A percentile compares a stretch with the other conserved stretches of the same genome.
Conservation (phyloP, 331 rosid species). For the Ulmus americana region DNA sequence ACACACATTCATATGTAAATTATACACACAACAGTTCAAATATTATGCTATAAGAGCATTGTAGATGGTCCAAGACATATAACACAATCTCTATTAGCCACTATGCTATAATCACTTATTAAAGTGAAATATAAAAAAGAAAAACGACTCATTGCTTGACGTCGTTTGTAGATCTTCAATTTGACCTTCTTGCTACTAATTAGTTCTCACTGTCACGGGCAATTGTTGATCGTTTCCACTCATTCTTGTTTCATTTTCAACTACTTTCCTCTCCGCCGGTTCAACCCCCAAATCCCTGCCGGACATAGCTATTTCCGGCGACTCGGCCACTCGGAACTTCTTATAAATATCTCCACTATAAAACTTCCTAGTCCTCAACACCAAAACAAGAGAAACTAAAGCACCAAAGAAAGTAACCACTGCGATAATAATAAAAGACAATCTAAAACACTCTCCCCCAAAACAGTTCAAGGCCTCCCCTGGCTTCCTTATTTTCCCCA, state of each 20-base stretch:
- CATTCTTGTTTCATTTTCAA: not conserved
- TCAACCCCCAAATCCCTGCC: slow-evolving; percentile 15
- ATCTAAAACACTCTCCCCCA: slow-evolving; percentile 5
- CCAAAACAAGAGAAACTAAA: slow-evolving; percentile 2
- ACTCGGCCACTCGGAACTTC: slow-evolving; percentile 14
- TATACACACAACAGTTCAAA: no score
- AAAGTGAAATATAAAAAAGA: no score
- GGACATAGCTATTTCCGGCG: not conserved
- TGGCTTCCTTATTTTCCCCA: not conserved
- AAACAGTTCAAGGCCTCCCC: slow-evolving; percentile 1
- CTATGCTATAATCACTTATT: no score
- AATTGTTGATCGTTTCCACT: not conserved
- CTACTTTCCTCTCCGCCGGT: not conserved
- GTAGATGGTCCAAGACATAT: no score
- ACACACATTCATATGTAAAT: no score
- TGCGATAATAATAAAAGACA: slow-evolving; percentile 8
- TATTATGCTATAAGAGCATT: no score
- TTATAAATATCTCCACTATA: slow-evolving; percentile 10
- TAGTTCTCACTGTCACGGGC: no score
- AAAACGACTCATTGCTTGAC: no score
- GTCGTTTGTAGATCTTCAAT: no score
- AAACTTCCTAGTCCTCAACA: slow-evolving; percentile 9
- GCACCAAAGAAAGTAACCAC: slow-evolving; percentile 9
- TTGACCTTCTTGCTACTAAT: no score
- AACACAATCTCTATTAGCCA: no score